Conservation (phyloP, 106 monocot species). For the Allium sativum region DNA sequence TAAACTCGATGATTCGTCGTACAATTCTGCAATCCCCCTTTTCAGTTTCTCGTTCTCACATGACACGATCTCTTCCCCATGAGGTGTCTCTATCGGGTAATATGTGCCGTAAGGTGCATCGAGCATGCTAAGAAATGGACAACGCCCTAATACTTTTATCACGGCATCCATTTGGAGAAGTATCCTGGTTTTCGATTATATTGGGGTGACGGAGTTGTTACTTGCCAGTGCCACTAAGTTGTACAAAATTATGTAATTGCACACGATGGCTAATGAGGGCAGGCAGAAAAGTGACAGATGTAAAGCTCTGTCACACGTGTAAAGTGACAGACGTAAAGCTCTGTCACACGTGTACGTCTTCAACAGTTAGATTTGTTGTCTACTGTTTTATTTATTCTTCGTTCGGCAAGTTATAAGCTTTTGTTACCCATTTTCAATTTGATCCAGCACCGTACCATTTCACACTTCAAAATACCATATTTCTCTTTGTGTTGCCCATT, state of each 20-base stretch:
- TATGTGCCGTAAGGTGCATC: not conserved
- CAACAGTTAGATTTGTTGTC: not conserved
- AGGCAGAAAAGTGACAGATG: not conserved
- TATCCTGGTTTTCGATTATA: not conserved
- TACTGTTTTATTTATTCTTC: too few relatives aligned
- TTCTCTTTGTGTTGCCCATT: too few relatives aligned
- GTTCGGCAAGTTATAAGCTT: too few relatives aligned
- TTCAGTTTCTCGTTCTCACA: slow-evolving; percentile 15
- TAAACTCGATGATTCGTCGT: slow-evolving; percentile 82
- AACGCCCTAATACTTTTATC: not conserved
- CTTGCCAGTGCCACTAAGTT: too few relatives aligned
- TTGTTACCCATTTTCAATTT: too few relatives aligned
- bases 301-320: not conserved
- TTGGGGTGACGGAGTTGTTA: not conserved
- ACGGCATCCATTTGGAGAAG: not conserved
- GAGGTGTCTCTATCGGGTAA: too few relatives aligned
- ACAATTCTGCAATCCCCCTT: slow-evolving; percentile 71
- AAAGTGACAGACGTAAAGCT: too few relatives aligned
- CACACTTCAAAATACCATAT: too few relatives aligned
- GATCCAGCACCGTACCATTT: too few relatives aligned
- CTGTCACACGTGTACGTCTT: too few relatives aligned
- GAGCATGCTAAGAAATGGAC: slow-evolving; percentile 1
- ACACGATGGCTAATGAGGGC: not conserved
- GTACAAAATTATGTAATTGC: not conserved
- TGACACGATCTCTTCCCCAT: not conserved